These are phyloP conservation scores for Achlya hypogyna DNA, from an alignment of 352 stramenopile genomes.

Conservation along the genomic window DNA sequence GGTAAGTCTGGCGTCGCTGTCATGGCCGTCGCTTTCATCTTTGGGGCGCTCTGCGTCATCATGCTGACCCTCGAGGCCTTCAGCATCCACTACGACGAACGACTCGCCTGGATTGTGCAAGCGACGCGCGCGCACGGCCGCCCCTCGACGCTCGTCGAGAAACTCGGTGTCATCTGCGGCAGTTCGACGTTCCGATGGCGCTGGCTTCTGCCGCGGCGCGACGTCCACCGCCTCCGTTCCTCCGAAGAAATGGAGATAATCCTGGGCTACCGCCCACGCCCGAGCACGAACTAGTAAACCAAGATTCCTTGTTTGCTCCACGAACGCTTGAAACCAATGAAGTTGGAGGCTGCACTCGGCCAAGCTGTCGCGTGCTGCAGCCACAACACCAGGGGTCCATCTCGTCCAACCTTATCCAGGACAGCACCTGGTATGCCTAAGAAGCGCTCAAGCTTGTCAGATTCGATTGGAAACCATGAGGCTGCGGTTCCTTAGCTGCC, in stretches of 20 bases:
- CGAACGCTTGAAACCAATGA: too few species aligned
- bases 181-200: slow-evolving; percentile 53
- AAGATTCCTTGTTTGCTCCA: too few species aligned
- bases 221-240: slow-evolving; percentile 30
- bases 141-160: slow-evolving; percentile 32
- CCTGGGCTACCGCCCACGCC: slow-evolving; percentile 34
- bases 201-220: slow-evolving; percentile 47
- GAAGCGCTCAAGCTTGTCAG: too few species aligned
- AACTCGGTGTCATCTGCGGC: slow-evolving; percentile 68
- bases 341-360: too few species aligned
- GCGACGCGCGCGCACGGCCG: slow-evolving; percentile 42
- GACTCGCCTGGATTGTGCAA: slow-evolving; percentile 26
- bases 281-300: too few species aligned
- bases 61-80: slow-evolving; percentile 77
- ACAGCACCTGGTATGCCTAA: too few species aligned
- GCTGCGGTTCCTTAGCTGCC: too few species aligned
- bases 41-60: slow-evolving; percentile 62
- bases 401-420: too few species aligned
- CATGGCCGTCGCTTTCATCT: slow-evolving; percentile 51
- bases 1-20: slow-evolving; percentile 57
- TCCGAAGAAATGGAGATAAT: slow-evolving; percentile 54
- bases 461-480: too few species aligned
- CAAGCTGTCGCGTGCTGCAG: too few species aligned
- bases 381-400: too few species aligned
- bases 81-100: slow-evolving; percentile 54